Evolutionary conservation across 441 rosid species (phyloP), one percentile per base, ranked within the genome.

Genomic region (Brassica hybrid): DNA sequence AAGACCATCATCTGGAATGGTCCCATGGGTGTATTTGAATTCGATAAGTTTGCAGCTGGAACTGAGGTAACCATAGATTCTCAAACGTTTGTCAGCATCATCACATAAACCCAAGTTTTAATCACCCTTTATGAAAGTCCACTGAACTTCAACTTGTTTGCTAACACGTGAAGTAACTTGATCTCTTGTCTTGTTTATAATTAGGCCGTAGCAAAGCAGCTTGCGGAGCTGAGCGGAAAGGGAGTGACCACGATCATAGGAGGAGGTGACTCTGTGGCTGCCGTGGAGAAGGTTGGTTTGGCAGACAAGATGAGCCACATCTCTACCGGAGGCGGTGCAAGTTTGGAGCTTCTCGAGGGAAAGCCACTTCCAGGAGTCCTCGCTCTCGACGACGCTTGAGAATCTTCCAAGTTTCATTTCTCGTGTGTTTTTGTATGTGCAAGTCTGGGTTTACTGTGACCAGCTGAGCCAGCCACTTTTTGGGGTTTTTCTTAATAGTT

Each of bases 21-120:
- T 81, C 99, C 98, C 6, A 93, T 93, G 98, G 98, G 98, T 56
- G 99, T 93, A 58, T 93, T 96, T 59, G 99, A 93, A 82, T 91
- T 88, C 4, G 94, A 92, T 0, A 92, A 93, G 85, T 95, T 93
- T 78, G 97, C 97, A 8, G 87, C 75, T 11, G 98, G 98, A 80
- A 96, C 99, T 54, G 97, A 88, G 86, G 98, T 95, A 54, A 36
- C 17, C 19, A 2, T 16, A 17, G 3, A 7, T 21, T 50, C 34
- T 25, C 27, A 25, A 25, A 25, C 27, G 27, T 25, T 25, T 25
- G 27, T 25, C 27, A 25, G 27, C 27, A 25, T 25, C 4, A 25
- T 25, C 27, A 25, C 27, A 25, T 25, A 25, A 25, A 30, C 43
- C 43, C 43, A 36, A 36, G 41, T 34, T 34, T 34, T 34, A 34